Conservation (phyloP, 2,329 filamentous ascomycete genomes). For the Thermochaetoides dissita region DNA sequence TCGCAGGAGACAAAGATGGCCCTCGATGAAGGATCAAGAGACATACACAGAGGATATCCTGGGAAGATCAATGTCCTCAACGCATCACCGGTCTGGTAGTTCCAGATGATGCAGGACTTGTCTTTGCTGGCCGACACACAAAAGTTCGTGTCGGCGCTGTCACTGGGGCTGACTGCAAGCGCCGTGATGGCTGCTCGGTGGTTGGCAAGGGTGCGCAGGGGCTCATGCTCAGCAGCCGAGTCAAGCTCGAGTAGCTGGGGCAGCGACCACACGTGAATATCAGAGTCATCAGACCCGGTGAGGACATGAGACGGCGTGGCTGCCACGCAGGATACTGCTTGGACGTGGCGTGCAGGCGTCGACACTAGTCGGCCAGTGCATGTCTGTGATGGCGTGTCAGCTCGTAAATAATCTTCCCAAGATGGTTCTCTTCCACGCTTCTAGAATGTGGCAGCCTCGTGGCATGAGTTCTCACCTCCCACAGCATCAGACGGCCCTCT, state of each 20-base stretch:
- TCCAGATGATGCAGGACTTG: slow-evolving; percentile 85
- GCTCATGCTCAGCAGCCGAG: slow-evolving; percentile 45
- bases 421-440: not conserved
- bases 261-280: slow-evolving; percentile 83
- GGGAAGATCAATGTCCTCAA: slow-evolving; percentile 74
- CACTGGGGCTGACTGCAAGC: slow-evolving; percentile 48
- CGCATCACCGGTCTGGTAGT: slow-evolving; percentile 64
- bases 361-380: slow-evolving; percentile 64
- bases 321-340: slow-evolving; percentile 63
- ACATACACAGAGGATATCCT: slow-evolving; percentile 54
- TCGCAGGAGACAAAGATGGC: slow-evolving; percentile 70
- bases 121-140: slow-evolving; percentile 75
- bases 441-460: no score
- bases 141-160: slow-evolving; percentile 57
- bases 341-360: slow-evolving; percentile 65
- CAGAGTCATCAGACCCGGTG: slow-evolving; percentile 73
- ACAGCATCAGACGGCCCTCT: slow-evolving; percentile 74
- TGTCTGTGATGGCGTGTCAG: slow-evolving; percentile 32
- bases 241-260: slow-evolving; percentile 53
- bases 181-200: slow-evolving; percentile 63
- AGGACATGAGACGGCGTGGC: slow-evolving; percentile 60
- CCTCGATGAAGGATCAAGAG: slow-evolving; percentile 70
- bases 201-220: slow-evolving; percentile 62
- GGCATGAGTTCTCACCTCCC: slow-evolving; percentile 55
- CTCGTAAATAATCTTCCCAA: not conserved